Evolutionary conservation across 2,329 filamentous ascomycete species (phyloP).

Genomic region (Tolypocladium amazonense): DNA sequence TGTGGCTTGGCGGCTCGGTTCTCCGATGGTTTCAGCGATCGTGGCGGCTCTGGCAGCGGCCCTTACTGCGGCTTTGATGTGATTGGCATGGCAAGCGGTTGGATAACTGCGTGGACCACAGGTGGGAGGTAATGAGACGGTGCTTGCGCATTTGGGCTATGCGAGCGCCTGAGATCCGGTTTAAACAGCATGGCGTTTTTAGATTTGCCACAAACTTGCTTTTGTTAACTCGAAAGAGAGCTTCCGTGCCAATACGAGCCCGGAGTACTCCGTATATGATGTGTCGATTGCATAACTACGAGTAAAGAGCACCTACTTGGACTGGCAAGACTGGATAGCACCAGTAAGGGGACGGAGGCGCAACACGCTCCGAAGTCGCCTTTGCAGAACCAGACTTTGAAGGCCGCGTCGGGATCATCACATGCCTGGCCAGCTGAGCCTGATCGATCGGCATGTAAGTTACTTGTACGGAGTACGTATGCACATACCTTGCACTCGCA

Average conservation of each 20-base stretch:
- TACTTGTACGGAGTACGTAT: not conserved
- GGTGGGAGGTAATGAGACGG: not conserved
- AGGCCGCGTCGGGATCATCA: not conserved
- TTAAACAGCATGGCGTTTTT: not conserved
- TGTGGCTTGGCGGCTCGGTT: constrained; percentile 13
- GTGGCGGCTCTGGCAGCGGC: constrained; percentile 9
- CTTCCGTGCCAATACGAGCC: not conserved
- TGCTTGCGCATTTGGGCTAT: not conserved
- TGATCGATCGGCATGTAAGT: not conserved
- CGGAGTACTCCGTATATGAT: no score
- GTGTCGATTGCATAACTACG: constrained; percentile 1
- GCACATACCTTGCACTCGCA: not conserved
- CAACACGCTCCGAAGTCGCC: not conserved
- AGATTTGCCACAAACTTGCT: not conserved
- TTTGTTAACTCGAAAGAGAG: not conserved
- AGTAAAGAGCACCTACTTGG: not conserved
- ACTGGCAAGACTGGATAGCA: not conserved
- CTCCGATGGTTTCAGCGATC: constrained; percentile 10
- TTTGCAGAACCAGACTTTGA: not conserved
- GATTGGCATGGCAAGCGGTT: not conserved
- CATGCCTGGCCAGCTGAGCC: not conserved
- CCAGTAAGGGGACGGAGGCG: not conserved
- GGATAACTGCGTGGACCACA: not conserved
- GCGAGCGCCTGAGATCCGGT: not conserved
- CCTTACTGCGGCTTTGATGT: constrained; percentile 12